Conservation (phyloP, 139 green algal genomes). For the Eudorina sp. region DNA sequence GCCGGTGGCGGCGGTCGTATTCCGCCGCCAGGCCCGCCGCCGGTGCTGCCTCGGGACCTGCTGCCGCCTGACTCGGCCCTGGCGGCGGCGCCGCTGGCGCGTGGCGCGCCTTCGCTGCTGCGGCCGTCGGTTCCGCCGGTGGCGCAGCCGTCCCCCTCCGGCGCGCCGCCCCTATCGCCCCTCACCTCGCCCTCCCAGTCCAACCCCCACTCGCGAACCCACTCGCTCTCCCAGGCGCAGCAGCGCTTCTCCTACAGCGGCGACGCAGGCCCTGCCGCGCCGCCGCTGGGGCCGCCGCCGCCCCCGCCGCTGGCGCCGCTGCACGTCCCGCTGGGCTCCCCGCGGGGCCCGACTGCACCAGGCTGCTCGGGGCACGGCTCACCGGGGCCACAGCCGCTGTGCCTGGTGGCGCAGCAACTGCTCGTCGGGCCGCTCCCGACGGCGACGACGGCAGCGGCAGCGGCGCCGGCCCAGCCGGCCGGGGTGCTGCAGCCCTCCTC, state of each 20-base stretch:
- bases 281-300: background rate
- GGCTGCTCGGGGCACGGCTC: constrained; percentile 7
- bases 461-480: background rate
- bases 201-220: background rate
- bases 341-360: background rate
- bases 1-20: background rate
- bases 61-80: background rate
- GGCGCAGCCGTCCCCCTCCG: background rate
- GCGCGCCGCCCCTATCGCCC: background rate
- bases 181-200: constrained; percentile 7
- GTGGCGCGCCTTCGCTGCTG: background rate
- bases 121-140: background rate
- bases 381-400: background rate
- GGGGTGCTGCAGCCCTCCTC: background rate
- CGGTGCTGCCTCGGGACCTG: constrained; percentile 9
- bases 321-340: background rate
- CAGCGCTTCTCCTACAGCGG: background rate
- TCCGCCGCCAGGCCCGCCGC: background rate
- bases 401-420: background rate
- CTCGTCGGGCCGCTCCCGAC: background rate
- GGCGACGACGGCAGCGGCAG: background rate
- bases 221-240: background rate
- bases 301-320: background rate
- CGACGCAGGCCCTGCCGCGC: background rate
- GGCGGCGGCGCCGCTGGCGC: background rate